Evolutionary conservation across 148 eudicot genomes (phyloP).

Genomic region (Rhododendron ferrugineum): DNA sequence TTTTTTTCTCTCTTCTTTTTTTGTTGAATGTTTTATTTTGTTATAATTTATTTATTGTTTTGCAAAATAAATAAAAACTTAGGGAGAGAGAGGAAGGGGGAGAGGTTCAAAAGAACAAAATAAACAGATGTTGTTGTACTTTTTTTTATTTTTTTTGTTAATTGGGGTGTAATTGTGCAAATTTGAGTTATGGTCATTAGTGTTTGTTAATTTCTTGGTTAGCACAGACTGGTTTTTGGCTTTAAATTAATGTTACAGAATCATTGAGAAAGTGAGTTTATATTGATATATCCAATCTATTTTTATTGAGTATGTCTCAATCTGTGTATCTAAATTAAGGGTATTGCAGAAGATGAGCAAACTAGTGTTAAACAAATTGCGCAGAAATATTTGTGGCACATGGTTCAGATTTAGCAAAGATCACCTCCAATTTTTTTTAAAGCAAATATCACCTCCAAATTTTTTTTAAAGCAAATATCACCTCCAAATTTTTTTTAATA

Average conservation of each 20-base stretch:
- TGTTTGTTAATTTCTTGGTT: background rate
- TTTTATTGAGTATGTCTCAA: background rate
- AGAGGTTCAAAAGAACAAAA: background rate
- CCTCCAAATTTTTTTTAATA: background rate
- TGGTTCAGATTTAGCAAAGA: background rate
- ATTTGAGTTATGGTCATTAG: slow-evolving; percentile 4
- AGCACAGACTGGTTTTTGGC: background rate
- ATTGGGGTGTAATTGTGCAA: background rate
- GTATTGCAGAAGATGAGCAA: background rate
- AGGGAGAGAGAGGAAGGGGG: background rate
- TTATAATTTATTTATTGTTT: slow-evolving; percentile 9
- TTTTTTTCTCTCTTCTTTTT: background rate
- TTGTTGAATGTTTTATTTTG: background rate
- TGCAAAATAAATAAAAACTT: background rate
- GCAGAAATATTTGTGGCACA: background rate
- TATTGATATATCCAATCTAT: background rate
- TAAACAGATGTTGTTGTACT: slow-evolving; percentile 1
- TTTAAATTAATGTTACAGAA: background rate
- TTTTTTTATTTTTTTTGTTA: background rate
- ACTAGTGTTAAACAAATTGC: background rate
- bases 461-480: background rate
- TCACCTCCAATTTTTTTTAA: background rate
- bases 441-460: background rate
- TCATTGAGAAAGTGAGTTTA: background rate
- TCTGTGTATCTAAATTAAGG: background rate